Evolutionary conservation across 169 alveolate genomes (phyloP), one percentile per base, ranked within the genome.

Genomic region (Cryptosporidium meleagridis): DNA sequence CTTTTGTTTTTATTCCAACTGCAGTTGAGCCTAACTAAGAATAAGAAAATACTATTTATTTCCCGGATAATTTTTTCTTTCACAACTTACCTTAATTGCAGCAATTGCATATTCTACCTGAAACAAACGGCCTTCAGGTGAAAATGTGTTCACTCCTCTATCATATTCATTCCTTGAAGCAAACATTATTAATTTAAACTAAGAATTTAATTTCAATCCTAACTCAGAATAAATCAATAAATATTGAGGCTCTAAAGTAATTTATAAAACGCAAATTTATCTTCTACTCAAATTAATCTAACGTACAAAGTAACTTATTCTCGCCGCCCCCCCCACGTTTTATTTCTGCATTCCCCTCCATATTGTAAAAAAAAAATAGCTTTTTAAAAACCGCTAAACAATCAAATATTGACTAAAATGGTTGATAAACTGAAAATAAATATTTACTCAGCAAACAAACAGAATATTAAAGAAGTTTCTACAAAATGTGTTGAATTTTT

Each of bases 121-220:
- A 92, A 97, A 97, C 41, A 98, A 95, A 29, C 99, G 94, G 10
- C 99, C 99, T 84, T 97, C 99, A 7, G 99, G 99, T 52, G 99
- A 97, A 93, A 98, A 98, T 75, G 99, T 98, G 85, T 98, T 98
- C 37, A 98, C 99, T 85, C 99, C 99, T 85, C 99, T 94, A 87
- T 98, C 99, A 92, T 98, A 98, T 87, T 98, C 99, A 87, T 97
- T 97, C 95, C 98, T 97, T 69, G 92, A 72, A 55, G 80, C 59
- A 67, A 87, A 87, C 93, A 87, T 92, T 53, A 37, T 80, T 2
- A 26, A 55, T 55, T 55, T 16, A 55, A 55, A 55, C 29, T 55
- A n/a, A 2, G 29, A 6, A 55, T 8, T n/a, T 55, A n/a, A 10
- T 26, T 55, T 37, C 8, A 55, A 55, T 55, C 21, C 2, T 55